These are phyloP conservation scores for Zelopaecilomyces penicillatus DNA, from an alignment of 2,329 filamentous ascomycete genomes.

Conservation along the genomic window DNA sequence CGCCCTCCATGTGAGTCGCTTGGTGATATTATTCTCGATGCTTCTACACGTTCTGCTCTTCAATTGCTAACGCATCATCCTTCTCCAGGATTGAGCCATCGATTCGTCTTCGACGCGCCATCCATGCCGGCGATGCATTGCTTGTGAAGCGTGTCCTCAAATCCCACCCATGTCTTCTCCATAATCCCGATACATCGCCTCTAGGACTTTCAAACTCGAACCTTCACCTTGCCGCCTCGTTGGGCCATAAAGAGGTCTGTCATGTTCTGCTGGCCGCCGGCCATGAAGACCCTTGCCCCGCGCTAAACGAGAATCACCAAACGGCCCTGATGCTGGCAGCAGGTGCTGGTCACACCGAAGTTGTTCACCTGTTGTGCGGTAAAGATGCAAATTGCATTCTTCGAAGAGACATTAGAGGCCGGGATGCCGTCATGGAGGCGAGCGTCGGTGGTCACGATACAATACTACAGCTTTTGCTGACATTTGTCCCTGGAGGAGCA, in stretches of 20 bases:
- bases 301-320: slow-evolving; percentile 70
- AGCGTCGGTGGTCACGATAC: slow-evolving; percentile 54
- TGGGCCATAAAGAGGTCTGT: slow-evolving; percentile 63
- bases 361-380: slow-evolving; percentile 63
- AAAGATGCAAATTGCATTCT: slow-evolving; percentile 54
- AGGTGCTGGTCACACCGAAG: slow-evolving; percentile 58
- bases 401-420: slow-evolving; percentile 56
- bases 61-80: neutral
- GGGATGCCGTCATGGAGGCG: slow-evolving; percentile 65
- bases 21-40: neutral
- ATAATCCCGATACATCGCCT: slow-evolving; percentile 69
- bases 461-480: slow-evolving; percentile 55
- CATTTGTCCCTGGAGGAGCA: slow-evolving; percentile 48
- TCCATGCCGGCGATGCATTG: slow-evolving; percentile 61
- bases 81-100: slow-evolving; percentile 62
- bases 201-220: slow-evolving; percentile 69
- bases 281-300: slow-evolving; percentile 66
- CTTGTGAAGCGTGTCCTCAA: slow-evolving; percentile 71
- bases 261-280: slow-evolving; percentile 62
- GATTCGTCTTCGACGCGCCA: slow-evolving; percentile 72
- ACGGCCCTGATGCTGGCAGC: slow-evolving; percentile 78
- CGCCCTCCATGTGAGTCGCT: slow-evolving; percentile 12
- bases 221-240: slow-evolving; percentile 68
- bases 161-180: slow-evolving; percentile 61
- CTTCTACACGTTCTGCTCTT: neutral